Conservation (phyloP, 768 basidiomycete species). For the Boletus coccyginus region DNA sequence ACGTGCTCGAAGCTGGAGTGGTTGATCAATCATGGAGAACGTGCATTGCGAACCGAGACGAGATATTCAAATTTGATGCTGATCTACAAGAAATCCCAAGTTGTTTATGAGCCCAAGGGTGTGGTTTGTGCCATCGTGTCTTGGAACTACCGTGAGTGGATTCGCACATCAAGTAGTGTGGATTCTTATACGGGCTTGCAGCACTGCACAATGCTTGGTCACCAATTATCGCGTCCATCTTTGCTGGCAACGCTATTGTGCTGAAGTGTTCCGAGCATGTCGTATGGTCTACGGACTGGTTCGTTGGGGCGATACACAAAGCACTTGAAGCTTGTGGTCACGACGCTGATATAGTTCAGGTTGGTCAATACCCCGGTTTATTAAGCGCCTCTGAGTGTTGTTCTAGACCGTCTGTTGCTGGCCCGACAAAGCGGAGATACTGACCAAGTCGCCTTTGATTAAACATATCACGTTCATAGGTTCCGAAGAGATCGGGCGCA, state of each 20-base stretch:
- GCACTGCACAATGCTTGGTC: slow-evolving; percentile 94
- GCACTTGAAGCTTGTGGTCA: slow-evolving; percentile 83
- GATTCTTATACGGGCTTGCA: slow-evolving; percentile 29
- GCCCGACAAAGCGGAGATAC: slow-evolving; percentile 78
- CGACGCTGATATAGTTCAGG: slow-evolving; percentile 87
- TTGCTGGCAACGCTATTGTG: slow-evolving; percentile 86
- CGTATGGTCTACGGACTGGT: slow-evolving; percentile 86
- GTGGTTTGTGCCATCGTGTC: slow-evolving; percentile 92
- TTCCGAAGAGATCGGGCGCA: slow-evolving; percentile 73
- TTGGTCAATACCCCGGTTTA: slow-evolving; percentile 22
- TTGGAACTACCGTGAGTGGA: slow-evolving; percentile 83
- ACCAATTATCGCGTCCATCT: slow-evolving; percentile 87
- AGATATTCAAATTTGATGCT: slow-evolving; percentile 66
- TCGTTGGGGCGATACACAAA: slow-evolving; percentile 71
- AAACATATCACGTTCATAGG: slow-evolving; percentile 96
- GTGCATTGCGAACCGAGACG: slow-evolving; percentile 67
- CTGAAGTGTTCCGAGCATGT: slow-evolving; percentile 93
- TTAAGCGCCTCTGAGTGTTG: slow-evolving; percentile 7
- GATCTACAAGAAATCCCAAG: slow-evolving; percentile 72
- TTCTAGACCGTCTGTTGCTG: slow-evolving; percentile 77
- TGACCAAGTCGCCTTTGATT: slow-evolving; percentile 77
- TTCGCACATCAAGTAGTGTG: not conserved
- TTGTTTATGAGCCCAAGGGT: slow-evolving; percentile 88
- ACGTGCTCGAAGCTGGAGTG: slow-evolving; percentile 94
- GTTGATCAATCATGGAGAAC: slow-evolving; percentile 84